phyloP scores from a whole-genome alignment of 1,284 basidiomycete species.

The Melanopsichium pennsylvanicum region DNA sequence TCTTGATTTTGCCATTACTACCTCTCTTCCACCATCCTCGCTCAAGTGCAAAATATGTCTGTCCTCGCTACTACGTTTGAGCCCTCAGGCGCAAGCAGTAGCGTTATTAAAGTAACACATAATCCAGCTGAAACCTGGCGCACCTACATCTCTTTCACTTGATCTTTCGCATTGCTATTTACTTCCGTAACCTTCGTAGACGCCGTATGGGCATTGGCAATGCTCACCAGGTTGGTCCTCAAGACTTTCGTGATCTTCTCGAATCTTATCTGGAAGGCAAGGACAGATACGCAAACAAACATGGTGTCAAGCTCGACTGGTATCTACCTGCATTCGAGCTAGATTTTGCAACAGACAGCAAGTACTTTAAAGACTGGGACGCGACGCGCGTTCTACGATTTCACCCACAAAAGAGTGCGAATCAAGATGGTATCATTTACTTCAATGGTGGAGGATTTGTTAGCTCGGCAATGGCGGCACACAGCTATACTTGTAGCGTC shows the following conservation, averaged over 20 bases:
- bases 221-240: not conserved
- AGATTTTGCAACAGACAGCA: not conserved
- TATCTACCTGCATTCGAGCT: not conserved
- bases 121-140: not conserved
- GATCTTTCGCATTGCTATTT: not conserved
- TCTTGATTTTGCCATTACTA: too few species aligned
- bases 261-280: not conserved
- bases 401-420: not conserved
- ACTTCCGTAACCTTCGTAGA: not conserved
- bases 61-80: conserved; percentile 1
- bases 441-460: conserved; percentile 4
- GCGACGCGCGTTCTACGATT: conserved; percentile 1
- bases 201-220: not conserved
- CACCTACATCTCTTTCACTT: not conserved
- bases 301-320: conserved; percentile 4
- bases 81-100: not conserved
- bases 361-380: conserved; percentile 5
- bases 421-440: conserved; percentile 1
- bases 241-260: not conserved
- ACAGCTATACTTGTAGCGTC: conserved; percentile 2
- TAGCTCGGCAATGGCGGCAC: not conserved
- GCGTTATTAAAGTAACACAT: conserved; percentile 2
- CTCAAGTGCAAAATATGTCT: too few species aligned
- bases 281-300: not conserved
- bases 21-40: too few species aligned